A percentile compares a stretch with the other conserved stretches of the same genome.
phyloP scores from a whole-genome alignment of 139 green algal genomes.

The Diplosphaera chodatii region DNA sequence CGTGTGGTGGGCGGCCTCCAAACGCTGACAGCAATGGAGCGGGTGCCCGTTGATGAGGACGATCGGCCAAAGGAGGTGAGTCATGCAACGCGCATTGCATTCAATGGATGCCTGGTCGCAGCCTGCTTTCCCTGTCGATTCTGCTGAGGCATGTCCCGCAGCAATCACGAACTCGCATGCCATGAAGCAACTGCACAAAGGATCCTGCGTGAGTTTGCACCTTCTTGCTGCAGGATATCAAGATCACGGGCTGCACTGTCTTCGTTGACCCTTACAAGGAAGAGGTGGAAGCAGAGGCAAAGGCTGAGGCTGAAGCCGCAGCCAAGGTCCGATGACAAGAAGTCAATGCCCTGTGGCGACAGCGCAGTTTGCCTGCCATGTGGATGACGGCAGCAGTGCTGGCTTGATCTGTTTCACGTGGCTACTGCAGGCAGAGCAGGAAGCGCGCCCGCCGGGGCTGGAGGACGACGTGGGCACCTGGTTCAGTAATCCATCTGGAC shows the following conservation, averaged over 20 bases:
- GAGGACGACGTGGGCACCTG: conserved; percentile 25
- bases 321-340: too few relatives aligned
- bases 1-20: conserved; percentile 81
- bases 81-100: too few relatives aligned
- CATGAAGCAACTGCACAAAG: too few relatives aligned
- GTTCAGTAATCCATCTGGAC: conserved; percentile 24
- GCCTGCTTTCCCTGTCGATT: too few relatives aligned
- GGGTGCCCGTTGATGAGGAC: conserved; percentile 67
- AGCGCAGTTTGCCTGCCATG: too few relatives aligned
- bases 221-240: conserved; percentile 63
- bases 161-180: too few relatives aligned
- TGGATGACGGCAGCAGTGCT: too few relatives aligned
- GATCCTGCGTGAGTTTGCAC: too few relatives aligned
- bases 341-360: too few relatives aligned
- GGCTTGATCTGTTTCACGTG: too few relatives aligned
- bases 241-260: conserved; percentile 65
- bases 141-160: too few relatives aligned
- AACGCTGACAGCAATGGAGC: conserved; percentile 78
- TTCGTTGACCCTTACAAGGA: conserved; percentile 94
- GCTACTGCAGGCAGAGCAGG: conserved; percentile 24
- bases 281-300: conserved; percentile 60
- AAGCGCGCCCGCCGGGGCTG: conserved; percentile 1
- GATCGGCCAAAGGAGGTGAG: conserved; percentile 71
- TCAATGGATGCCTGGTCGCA: too few relatives aligned
- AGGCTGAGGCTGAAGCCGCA: conserved; percentile 10